phyloP scores from a whole-genome alignment of 1,284 basidiomycete species.

The Farysia itapuensis region DNA sequence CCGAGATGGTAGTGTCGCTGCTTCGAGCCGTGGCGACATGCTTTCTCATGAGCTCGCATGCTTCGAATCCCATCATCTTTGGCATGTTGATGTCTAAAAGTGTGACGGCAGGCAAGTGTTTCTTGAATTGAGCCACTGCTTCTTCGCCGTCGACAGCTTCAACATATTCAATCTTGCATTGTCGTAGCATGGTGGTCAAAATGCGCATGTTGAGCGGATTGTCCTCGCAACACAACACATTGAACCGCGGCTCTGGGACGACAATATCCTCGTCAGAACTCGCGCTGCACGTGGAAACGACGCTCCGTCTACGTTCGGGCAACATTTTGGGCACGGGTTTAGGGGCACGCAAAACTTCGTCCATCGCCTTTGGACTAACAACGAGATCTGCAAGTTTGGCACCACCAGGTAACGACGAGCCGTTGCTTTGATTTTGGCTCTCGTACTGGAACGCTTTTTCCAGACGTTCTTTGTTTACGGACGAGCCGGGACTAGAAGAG shows the following conservation, averaged over 20 bases:
- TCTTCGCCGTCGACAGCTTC: conserved; percentile 37
- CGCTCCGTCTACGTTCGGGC: background rate
- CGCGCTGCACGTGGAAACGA: background rate
- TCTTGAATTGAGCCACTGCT: conserved; percentile 38
- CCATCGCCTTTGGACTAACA: conserved; percentile 12
- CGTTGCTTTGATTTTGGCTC: conserved; percentile 1
- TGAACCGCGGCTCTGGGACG: conserved; percentile 11
- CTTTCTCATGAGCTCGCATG: conserved; percentile 32
- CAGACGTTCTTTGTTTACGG: too few species aligned
- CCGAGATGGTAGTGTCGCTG: background rate
- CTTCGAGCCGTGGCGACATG: conserved; percentile 3
- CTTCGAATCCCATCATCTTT: conserved; percentile 44
- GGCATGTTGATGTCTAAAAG: conserved; percentile 54
- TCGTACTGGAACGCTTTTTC: background rate
- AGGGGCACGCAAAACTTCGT: conserved; percentile 31
- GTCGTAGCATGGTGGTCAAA: conserved; percentile 32
- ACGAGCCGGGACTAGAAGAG: conserved; percentile 3
- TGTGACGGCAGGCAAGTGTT: conserved; percentile 29
- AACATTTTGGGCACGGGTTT: conserved; percentile 7
- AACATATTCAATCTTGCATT: conserved; percentile 23
- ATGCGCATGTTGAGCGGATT: conserved; percentile 48
- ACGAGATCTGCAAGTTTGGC: conserved; percentile 31
- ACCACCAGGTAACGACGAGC: conserved; percentile 1
- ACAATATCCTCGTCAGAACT: background rate
- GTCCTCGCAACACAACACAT: conserved; percentile 47